Base-by-base conservation (phyloP, 73 alveolate species). In the Tetrahymena malaccensis region DNA sequence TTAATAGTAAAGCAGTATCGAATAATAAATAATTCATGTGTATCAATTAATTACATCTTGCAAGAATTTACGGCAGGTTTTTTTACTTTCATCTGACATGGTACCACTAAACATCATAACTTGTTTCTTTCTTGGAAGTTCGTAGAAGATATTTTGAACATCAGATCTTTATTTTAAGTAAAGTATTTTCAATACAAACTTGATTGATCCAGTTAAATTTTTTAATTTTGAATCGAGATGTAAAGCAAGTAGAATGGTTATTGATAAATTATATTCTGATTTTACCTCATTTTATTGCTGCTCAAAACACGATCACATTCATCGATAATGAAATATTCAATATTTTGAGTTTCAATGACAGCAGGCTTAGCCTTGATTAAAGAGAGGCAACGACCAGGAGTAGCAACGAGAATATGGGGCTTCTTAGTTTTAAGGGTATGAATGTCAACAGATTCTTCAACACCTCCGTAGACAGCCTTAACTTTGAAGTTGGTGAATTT, bases 71-170 rank as follows among this genome's bases (percentile, higher is more conserved):
- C 98, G 98, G 93, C 99, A 98, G 85, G 99, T 97, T 19, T 94
- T 96, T 94, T 99, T 97, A 43, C 98, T 97, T 22, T 99, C 99
- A 33, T 98, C 98, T 38, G 99, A 97, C 97, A 99, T 96, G 31
- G 99, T 99, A 55, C 99, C 99, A 43, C 99, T 97, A 98, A 98
- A 99, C 99, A 99, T 99, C 99, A 99, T 99, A 58, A 99, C 99
- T 98, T 99, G 99, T 96, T 99, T 99, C 96, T 98, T 97, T 96
- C 98, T 98, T 44, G 99, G 99, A 84, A 99, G 98, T 93, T 96
- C 94, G 96, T 96, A 98, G 97, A 99, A 99, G 97, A 99, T 99
- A 96, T 98, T 98, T 97, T 99, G 99, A 43, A 99, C 99, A 97
- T 99, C 99, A 57, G 98, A 96, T 96, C 99, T 98, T 99, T 98